Conservation (phyloP, 2,329 filamentous ascomycete species). For the Penicillium sp. region DNA sequence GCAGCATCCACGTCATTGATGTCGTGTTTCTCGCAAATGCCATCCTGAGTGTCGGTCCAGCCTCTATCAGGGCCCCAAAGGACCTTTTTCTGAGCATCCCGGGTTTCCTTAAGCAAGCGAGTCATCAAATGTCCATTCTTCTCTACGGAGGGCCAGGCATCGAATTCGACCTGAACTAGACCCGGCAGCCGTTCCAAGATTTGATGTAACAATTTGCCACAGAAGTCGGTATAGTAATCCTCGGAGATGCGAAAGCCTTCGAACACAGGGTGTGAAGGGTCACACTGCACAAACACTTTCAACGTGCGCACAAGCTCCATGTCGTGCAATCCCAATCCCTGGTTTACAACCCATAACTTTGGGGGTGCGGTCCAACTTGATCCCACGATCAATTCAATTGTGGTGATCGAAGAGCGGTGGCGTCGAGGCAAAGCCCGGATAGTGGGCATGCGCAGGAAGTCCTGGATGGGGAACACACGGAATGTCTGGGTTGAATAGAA, state of each 20-base stretch:
- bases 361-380: conserved; percentile 61
- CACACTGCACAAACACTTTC: conserved; percentile 59
- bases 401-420: conserved; percentile 54
- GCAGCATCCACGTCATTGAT: conserved; percentile 13
- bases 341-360: conserved; percentile 53
- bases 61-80: conserved; percentile 43
- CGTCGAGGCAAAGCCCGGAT: conserved; percentile 51
- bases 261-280: conserved; percentile 56
- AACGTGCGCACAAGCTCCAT: conserved; percentile 50
- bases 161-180: conserved; percentile 55
- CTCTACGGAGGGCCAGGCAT: conserved; percentile 56
- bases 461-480: conserved; percentile 54
- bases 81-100: conserved; percentile 36
- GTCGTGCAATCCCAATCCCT: conserved; percentile 51
- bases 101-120: conserved; percentile 45
- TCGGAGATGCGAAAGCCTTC: conserved; percentile 58
- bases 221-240: conserved; percentile 59
- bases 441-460: conserved; percentile 46
- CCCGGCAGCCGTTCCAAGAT: conserved; percentile 53
- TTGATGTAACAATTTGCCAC: conserved; percentile 49
- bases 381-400: conserved; percentile 58
- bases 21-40: conserved; percentile 8
- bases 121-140: conserved; percentile 53
- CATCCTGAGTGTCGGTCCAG: conserved; percentile 37
- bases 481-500: conserved; percentile 56